These are phyloP conservation scores for Candida piceae DNA, from an alignment of 805 yeast genomes.

Conservation along the genomic window DNA sequence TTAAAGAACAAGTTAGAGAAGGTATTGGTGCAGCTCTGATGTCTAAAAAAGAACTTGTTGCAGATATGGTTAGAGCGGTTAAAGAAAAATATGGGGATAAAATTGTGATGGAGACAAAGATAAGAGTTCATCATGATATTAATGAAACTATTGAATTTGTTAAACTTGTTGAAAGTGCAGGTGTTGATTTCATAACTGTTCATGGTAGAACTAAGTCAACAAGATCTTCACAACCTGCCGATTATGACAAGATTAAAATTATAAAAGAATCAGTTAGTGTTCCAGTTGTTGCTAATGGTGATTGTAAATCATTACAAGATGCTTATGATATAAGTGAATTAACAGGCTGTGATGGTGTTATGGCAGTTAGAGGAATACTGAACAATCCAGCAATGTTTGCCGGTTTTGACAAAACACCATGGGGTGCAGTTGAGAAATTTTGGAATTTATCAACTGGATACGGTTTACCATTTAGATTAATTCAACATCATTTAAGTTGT, in stretches of 20 bases:
- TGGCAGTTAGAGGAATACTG: slow-evolving; percentile 90
- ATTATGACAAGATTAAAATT: slow-evolving; percentile 71
- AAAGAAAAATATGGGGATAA: slow-evolving; percentile 66
- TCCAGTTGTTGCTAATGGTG: slow-evolving; percentile 98
- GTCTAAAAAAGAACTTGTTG: slow-evolving; percentile 73
- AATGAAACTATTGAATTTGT: slow-evolving; percentile 72
- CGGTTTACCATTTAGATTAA: slow-evolving; percentile 79
- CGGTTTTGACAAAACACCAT: slow-evolving; percentile 71
- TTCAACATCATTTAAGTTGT: slow-evolving; percentile 84
- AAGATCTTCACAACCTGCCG: slow-evolving; percentile 77
- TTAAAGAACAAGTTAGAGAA: slow-evolving; percentile 87
- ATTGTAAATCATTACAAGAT: slow-evolving; percentile 68
- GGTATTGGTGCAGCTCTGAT: slow-evolving; percentile 97
- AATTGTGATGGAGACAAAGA: slow-evolving; percentile 86
- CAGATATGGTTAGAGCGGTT: slow-evolving; percentile 79
- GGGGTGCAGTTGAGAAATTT: slow-evolving; percentile 84
- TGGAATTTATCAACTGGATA: slow-evolving; percentile 73
- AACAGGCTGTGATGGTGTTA: slow-evolving; percentile 86
- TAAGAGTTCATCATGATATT: slow-evolving; percentile 76
- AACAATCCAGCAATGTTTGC: slow-evolving; percentile 85
- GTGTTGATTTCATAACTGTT: slow-evolving; percentile 90
- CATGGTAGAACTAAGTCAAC: slow-evolving; percentile 89
- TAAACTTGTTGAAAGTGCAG: slow-evolving; percentile 69
- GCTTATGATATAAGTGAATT: slow-evolving; percentile 52
- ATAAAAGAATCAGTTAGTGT: slow-evolving; percentile 53